A percentile compares a stretch with the other conserved stretches of the same genome.
Conservation (phyloP, 2,329 filamentous ascomycete genomes). For the Trichocomaceae sp. region DNA sequence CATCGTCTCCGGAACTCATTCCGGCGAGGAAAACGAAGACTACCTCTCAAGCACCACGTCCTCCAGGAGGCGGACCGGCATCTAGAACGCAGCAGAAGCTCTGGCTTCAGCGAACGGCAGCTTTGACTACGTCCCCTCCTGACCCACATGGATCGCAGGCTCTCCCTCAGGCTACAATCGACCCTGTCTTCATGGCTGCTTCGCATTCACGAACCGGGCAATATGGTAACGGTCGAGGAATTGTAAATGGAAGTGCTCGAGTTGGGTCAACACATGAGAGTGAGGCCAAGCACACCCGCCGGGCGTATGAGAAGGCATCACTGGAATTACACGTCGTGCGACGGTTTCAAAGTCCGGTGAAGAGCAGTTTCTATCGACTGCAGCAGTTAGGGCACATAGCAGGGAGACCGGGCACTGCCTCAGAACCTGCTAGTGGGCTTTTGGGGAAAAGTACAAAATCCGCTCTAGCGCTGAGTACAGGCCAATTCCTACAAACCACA, state of each 20-base stretch:
- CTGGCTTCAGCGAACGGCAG: constrained; percentile 42
- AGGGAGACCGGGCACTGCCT: constrained; percentile 12
- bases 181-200: constrained; percentile 27
- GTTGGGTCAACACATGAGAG: constrained; percentile 26
- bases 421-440: constrained; percentile 16
- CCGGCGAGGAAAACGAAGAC: constrained; percentile 24
- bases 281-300: constrained; percentile 36
- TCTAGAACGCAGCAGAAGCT: constrained; percentile 46
- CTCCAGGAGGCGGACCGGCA: constrained; percentile 31
- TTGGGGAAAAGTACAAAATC: constrained; percentile 30
- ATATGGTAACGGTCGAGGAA: constrained; percentile 25
- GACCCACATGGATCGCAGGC: constrained; percentile 31
- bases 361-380: constrained; percentile 38
- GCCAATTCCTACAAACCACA: constrained; percentile 20
- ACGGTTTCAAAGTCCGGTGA: constrained; percentile 40
- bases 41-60: constrained; percentile 28
- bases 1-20: constrained; percentile 34
- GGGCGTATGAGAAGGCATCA: constrained; percentile 40
- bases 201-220: constrained; percentile 24
- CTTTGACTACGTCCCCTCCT: constrained; percentile 39
- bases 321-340: constrained; percentile 40
- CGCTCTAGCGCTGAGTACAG: constrained; percentile 25
- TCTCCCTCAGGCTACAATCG: constrained; percentile 30
- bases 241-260: constrained; percentile 26
- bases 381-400: constrained; percentile 22